A percentile compares a stretch with the other conserved stretches of the same genome.
Evolutionary conservation across 805 yeast species (phyloP).

Genomic region (Yarrowia bubula): DNA sequence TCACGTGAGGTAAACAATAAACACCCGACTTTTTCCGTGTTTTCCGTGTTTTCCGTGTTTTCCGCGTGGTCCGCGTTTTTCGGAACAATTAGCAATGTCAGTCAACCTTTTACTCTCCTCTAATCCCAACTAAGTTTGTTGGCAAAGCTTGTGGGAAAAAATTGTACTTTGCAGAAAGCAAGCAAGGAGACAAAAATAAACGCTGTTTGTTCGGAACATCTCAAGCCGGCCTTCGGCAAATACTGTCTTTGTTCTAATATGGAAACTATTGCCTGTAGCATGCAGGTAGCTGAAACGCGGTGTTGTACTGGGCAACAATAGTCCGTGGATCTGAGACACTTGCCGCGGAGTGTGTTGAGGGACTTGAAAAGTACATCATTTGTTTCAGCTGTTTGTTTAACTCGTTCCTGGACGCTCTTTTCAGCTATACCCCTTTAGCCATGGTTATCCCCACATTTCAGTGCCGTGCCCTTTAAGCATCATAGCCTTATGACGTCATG

Average conservation of each 20-base stretch:
- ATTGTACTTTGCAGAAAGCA: neutral
- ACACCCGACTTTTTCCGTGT: neutral
- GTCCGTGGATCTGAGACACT: neutral
- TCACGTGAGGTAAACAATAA: neutral
- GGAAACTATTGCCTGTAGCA: neutral
- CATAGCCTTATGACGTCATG: neutral
- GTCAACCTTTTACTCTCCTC: neutral
- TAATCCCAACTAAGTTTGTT: neutral
- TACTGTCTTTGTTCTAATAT: neutral
- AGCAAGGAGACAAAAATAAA: neutral
- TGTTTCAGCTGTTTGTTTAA: neutral
- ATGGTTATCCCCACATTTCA: neutral
- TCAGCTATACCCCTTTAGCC: neutral
- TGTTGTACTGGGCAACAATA: neutral
- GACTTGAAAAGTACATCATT: neutral
- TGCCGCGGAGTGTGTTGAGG: neutral
- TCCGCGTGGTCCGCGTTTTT: neutral
- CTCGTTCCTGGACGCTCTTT: too few species aligned
- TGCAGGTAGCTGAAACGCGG: neutral
- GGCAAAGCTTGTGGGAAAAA: neutral
- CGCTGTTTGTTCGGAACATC: neutral
- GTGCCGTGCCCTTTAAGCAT: conserved; percentile 15
- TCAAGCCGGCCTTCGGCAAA: neutral
- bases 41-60: neutral
- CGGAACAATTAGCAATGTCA: neutral